These are phyloP conservation scores for Trichosanthes cucumerina DNA, from an alignment of 306 rosid genomes.

Conservation along the genomic window DNA sequence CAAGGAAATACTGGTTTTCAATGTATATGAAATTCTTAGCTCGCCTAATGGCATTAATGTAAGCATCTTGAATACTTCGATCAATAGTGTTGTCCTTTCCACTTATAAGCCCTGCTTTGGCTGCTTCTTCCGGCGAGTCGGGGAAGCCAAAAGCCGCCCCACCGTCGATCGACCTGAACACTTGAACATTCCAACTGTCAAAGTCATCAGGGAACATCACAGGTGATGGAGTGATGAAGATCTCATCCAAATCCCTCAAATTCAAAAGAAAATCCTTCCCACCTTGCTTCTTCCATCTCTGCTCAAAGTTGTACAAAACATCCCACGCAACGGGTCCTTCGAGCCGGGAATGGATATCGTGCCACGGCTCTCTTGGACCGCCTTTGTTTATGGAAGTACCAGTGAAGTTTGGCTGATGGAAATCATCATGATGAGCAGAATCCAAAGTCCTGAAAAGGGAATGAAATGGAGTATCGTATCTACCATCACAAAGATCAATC, in stretches of 20 bases:
- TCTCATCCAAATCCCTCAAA: constrained; percentile 29
- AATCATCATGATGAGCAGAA: constrained; percentile 38
- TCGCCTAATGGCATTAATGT: constrained; percentile 36
- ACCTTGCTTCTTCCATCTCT: constrained; percentile 49
- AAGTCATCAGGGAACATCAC: constrained; percentile 31
- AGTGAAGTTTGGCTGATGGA: constrained; percentile 36
- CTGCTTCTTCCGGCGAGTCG: constrained; percentile 33
- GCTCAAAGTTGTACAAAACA: constrained; percentile 36
- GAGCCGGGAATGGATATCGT: constrained; percentile 37
- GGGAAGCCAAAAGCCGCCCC: constrained; percentile 47
- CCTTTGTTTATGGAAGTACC: constrained; percentile 34
- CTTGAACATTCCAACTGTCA: constrained; percentile 40
- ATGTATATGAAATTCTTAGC: constrained; percentile 44
- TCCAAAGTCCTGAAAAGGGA: constrained; percentile 40
- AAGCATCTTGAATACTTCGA: constrained; percentile 43
- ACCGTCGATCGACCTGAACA: constrained; percentile 40
- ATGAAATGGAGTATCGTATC: constrained; percentile 38
- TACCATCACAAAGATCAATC: constrained; percentile 38
- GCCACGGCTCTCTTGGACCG: constrained; percentile 51
- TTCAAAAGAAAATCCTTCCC: constrained; percentile 33
- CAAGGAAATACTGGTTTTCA: constrained; percentile 44
- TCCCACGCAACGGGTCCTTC: constrained; percentile 52
- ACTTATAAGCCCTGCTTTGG: constrained; percentile 34
- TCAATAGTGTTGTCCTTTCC: constrained; percentile 46
- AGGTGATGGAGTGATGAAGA: constrained; percentile 40